phyloP scores from a whole-genome alignment of 192 early-diverging fungal genomes.

The Coemansia reversa region DNA sequence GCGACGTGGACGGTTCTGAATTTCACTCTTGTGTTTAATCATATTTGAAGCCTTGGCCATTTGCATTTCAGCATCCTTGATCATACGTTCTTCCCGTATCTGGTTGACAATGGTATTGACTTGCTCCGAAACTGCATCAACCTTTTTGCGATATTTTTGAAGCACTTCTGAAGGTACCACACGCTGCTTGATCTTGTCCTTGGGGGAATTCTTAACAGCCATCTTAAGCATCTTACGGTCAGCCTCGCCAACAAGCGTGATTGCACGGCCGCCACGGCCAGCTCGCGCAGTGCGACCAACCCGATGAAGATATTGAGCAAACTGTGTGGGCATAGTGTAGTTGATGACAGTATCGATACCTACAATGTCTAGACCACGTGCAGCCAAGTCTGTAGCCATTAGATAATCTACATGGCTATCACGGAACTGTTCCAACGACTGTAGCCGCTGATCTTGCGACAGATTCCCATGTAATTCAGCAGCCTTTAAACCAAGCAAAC shows the following conservation, averaged over 20 bases:
- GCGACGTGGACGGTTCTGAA: slow-evolving; percentile 81
- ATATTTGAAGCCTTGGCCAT: slow-evolving; percentile 82
- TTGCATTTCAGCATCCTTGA: slow-evolving; percentile 90
- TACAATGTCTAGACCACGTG: slow-evolving; percentile 95
- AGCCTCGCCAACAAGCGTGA: slow-evolving; percentile 88
- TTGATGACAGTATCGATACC: slow-evolving; percentile 98
- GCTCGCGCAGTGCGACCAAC: slow-evolving; percentile 96
- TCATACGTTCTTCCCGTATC: slow-evolving; percentile 76
- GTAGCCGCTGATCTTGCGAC: slow-evolving; percentile 86
- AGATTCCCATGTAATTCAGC: slow-evolving; percentile 96
- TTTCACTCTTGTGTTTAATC: slow-evolving; percentile 80
- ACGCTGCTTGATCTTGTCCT: slow-evolving; percentile 83
- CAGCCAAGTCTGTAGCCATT: slow-evolving; percentile 94
- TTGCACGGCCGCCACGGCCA: slow-evolving; percentile 78
- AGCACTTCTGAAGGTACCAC: slow-evolving; percentile 80
- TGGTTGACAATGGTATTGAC: slow-evolving; percentile 68
- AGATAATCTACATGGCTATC: slow-evolving; percentile 83
- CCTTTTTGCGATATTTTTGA: slow-evolving; percentile 68
- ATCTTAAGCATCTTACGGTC: slow-evolving; percentile 92
- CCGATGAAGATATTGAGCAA: slow-evolving; percentile 91
- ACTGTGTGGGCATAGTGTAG: slow-evolving; percentile 94
- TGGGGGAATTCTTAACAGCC: slow-evolving; percentile 80
- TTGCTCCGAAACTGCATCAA: slow-evolving; percentile 67
- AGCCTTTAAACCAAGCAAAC: slow-evolving; percentile 79
- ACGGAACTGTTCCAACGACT: slow-evolving; percentile 87